Conservation (phyloP, 2,329 filamentous ascomycete species). For the Talaromyces piceae region DNA sequence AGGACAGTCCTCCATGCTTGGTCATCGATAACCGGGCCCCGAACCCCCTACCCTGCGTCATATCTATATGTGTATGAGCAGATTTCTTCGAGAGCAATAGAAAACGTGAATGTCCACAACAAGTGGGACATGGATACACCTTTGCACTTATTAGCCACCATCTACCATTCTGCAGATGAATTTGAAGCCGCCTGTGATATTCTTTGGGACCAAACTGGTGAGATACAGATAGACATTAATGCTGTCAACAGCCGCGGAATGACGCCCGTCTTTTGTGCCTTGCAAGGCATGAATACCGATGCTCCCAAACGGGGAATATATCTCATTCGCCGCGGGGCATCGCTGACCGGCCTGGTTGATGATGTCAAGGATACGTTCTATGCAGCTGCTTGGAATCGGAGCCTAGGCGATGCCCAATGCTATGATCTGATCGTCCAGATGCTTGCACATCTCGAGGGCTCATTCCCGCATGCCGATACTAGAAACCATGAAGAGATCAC, state of each 20-base stretch:
- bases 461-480: background rate
- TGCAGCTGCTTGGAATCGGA: constrained; percentile 15
- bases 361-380: constrained; percentile 18
- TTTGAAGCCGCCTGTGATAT: constrained; percentile 19
- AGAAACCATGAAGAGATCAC: background rate
- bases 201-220: constrained; percentile 12
- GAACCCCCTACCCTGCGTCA: constrained; percentile 18
- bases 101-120: constrained; percentile 15
- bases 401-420: constrained; percentile 16
- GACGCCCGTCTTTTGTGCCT: constrained; percentile 17
- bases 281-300: constrained; percentile 14
- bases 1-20: constrained; percentile 18
- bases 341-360: constrained; percentile 7
- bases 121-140: constrained; percentile 17
- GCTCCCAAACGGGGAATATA: constrained; percentile 15
- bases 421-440: constrained; percentile 17
- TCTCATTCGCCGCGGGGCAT: constrained; percentile 17
- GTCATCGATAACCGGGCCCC: constrained; percentile 16
- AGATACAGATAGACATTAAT: constrained; percentile 15
- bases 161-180: constrained; percentile 17
- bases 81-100: constrained; percentile 12
- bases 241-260: constrained; percentile 13
- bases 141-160: constrained; percentile 17
- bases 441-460: constrained; percentile 11
- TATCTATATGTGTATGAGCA: constrained; percentile 16